These are phyloP conservation scores for Chrysosporium queenslandicum DNA, from an alignment of 2,329 filamentous ascomycete species.

Conservation along the genomic window DNA sequence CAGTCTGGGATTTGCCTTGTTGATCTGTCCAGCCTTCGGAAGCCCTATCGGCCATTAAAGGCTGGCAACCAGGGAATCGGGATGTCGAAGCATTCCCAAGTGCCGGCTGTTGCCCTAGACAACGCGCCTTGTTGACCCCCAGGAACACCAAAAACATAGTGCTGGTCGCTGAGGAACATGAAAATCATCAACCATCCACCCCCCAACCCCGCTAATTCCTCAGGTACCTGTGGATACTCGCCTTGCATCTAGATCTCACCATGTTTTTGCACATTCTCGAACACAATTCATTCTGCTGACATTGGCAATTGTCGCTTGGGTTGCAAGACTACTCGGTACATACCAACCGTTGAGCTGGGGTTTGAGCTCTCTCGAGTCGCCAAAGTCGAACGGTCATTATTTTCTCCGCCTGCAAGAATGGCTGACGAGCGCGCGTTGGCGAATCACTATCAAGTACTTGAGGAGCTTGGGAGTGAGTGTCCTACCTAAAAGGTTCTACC, in stretches of 20 bases:
- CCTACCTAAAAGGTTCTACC: conserved; percentile 6
- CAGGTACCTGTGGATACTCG: conserved; percentile 1
- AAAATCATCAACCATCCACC: conserved; percentile 1
- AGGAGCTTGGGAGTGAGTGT: conserved; percentile 83
- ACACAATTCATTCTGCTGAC: background rate
- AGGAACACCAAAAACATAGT: background rate
- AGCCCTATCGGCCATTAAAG: too few species aligned
- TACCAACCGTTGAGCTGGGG: background rate
- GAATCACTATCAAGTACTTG: conserved; percentile 83
- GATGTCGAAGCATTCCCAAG: too few species aligned
- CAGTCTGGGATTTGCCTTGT: too few species aligned
- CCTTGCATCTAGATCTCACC: conserved; percentile 3
- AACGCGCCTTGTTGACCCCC: conserved; percentile 11
- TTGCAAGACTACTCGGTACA: too few species aligned
- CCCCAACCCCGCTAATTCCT: background rate
- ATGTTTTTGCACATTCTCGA: background rate
- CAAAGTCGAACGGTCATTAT: background rate
- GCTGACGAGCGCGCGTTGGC: conserved; percentile 51
- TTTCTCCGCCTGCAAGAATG: conserved; percentile 24
- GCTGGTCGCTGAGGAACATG: conserved; percentile 1
- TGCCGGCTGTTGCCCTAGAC: conserved; percentile 19
- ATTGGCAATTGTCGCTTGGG: too few species aligned
- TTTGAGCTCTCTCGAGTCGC: background rate
- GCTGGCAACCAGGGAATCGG: background rate
- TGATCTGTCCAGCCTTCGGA: too few species aligned